Percentiles rank a stretch among this genome's conserved stretches.
phyloP scores from a whole-genome alignment of 169 alveolate species.

The Plasmodium cynomolgi region DNA sequence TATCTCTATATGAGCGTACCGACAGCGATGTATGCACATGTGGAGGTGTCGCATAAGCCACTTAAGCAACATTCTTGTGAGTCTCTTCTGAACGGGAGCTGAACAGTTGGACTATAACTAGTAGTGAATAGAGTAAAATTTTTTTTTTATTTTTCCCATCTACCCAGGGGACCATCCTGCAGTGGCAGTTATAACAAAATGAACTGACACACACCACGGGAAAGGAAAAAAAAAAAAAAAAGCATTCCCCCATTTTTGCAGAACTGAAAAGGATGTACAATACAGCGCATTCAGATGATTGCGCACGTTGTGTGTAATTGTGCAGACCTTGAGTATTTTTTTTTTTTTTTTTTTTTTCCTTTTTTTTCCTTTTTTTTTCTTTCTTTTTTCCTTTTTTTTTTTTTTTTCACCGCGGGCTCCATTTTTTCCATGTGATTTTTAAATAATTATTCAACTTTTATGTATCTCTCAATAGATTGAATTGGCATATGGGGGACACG shows the following conservation, averaged over 20 bases:
- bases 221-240: too few species aligned
- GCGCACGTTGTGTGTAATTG: not conserved
- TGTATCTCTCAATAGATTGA: not conserved
- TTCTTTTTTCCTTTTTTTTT: not conserved
- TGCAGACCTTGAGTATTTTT: not conserved
- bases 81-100: not conserved
- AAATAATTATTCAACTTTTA: not conserved
- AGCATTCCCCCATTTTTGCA: not conserved
- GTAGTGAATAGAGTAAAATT: not conserved
- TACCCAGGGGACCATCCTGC: too few species aligned
- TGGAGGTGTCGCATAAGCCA: not conserved
- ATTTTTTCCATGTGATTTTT: slow-evolving; percentile 3
- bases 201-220: too few species aligned
- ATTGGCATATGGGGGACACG: not conserved
- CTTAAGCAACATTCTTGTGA: not conserved
- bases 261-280: not conserved
- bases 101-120: not conserved
- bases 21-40: too few species aligned
- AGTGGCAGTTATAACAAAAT: too few species aligned
- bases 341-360: not conserved
- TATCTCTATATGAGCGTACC: too few species aligned
- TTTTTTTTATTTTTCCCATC: not conserved
- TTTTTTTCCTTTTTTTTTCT: not conserved
- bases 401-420: not conserved
- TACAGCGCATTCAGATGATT: not conserved